These are phyloP conservation scores for Aristolochia californica DNA, from an alignment of 164 flowering plant species.

Conservation along the genomic window DNA sequence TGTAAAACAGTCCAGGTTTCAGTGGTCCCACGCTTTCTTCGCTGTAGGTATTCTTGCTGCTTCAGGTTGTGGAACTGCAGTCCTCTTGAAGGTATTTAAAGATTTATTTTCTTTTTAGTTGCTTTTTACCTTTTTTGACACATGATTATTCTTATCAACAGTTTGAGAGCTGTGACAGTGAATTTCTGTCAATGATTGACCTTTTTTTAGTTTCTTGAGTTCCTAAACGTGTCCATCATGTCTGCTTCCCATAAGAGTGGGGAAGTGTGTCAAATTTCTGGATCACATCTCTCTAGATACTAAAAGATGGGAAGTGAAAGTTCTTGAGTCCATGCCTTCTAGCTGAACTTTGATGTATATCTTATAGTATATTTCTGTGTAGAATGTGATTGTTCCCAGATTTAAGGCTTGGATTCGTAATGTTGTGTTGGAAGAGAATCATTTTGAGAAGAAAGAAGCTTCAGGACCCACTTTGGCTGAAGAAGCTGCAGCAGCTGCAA, in stretches of 20 bases:
- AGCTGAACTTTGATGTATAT: too few species aligned
- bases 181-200: too few species aligned
- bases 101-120: neutral
- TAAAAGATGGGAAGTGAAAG: too few species aligned
- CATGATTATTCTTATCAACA: too few species aligned
- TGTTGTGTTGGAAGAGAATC: conserved; percentile 56
- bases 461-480: conserved; percentile 57
- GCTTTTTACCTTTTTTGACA: neutral
- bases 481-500: conserved; percentile 91
- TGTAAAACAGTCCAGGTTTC: conserved; percentile 28
- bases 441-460: conserved; percentile 22
- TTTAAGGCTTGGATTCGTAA: conserved; percentile 91
- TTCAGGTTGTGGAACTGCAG: conserved; percentile 86
- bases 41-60: conserved; percentile 70
- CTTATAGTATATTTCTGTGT: conserved; percentile 12
- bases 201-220: too few species aligned
- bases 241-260: too few species aligned
- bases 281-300: too few species aligned
- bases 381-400: conserved; percentile 72
- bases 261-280: too few species aligned
- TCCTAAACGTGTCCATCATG: too few species aligned
- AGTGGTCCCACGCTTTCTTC: conserved; percentile 73
- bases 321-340: too few species aligned
- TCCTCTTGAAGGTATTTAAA: conserved; percentile 62
- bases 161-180: too few species aligned